phyloP scores from a whole-genome alignment of 352 stramenopile species.

The Phytophthora melonis region DNA sequence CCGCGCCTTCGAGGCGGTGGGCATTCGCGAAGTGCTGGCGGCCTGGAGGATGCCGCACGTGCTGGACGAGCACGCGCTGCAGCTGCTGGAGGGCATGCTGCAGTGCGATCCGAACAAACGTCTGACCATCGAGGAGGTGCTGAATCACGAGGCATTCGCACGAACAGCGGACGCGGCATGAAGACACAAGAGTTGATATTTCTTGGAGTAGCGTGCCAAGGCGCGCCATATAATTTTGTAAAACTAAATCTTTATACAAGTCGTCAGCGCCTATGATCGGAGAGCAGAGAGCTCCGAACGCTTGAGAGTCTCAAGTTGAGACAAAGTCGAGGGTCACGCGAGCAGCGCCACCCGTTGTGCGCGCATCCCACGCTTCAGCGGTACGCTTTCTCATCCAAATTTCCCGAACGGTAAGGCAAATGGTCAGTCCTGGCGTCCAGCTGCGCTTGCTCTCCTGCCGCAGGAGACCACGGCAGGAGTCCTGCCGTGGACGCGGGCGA shows the following conservation, averaged over 20 bases:
- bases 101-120: constrained; percentile 36
- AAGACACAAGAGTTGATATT: not conserved
- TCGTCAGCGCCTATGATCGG: not conserved
- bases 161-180: not conserved
- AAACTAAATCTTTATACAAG: not conserved
- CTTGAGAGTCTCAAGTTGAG: too few species aligned
- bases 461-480: too few species aligned
- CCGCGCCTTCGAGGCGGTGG: constrained; percentile 32
- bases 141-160: constrained; percentile 25
- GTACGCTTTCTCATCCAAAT: not conserved
- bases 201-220: not conserved
- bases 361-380: not conserved
- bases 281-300: not conserved
- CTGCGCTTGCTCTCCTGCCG: not conserved
- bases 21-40: constrained; percentile 39
- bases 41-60: constrained; percentile 38
- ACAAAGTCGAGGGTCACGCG: too few species aligned
- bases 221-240: not conserved
- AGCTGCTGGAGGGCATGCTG: constrained; percentile 39
- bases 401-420: not conserved
- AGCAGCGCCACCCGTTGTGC: not conserved
- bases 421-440: not conserved
- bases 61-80: constrained; percentile 18
- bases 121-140: constrained; percentile 26
- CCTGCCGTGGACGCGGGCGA: not conserved